Evolutionary conservation across 148 eudicot genomes (phyloP), one percentile per base, ranked within the genome.

Genomic region (Cornus suecica): DNA sequence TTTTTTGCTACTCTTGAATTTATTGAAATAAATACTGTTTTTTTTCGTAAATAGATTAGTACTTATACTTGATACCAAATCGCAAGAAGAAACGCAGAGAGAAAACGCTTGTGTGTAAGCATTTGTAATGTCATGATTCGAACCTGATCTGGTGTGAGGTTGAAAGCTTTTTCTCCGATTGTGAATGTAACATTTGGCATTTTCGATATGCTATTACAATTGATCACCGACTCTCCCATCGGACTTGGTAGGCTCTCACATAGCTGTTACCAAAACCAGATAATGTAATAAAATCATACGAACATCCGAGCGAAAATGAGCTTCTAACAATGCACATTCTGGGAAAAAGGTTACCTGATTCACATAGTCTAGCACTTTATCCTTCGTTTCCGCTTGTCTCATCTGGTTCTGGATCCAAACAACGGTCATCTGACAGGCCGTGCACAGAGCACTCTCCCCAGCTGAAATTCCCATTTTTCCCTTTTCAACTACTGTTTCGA

Each of bases 121-220:
- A 9, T 14, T 48, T 11, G 54, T 11, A 16, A 18, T 16, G 54
- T 48, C 20, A 48, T 16, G 54, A 77, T 66, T 4, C 80, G 58
- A 76, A 94, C 98, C 97, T 94, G 97, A 29, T 92, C 90, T 42
- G 98, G 97, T 61, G 97, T 83, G 73, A 94, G 90, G 20, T 52
- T 75, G 80, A 88, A 94, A 71, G 77, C 69, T 81, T 82, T 86
- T 26, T 77, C 86, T 31, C 87, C 97, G 41, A 94, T 92, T 29
- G 88, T 87, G 78, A 94, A 92, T 23, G 97, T 81, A 66, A 94
- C 89, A 67, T 84, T 84, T 68, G 98, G 98, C 92, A 94, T 77
- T 68, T n/a, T 41, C 1, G 90, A 77, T 60, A 94, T 37, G 74
- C 68, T 70, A 34, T 85, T 81, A 76, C 98, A 94, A 71, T 92